Evolutionary conservation across 169 alveolate genomes (phyloP).

Genomic region (Besnoitia besnoiti): DNA sequence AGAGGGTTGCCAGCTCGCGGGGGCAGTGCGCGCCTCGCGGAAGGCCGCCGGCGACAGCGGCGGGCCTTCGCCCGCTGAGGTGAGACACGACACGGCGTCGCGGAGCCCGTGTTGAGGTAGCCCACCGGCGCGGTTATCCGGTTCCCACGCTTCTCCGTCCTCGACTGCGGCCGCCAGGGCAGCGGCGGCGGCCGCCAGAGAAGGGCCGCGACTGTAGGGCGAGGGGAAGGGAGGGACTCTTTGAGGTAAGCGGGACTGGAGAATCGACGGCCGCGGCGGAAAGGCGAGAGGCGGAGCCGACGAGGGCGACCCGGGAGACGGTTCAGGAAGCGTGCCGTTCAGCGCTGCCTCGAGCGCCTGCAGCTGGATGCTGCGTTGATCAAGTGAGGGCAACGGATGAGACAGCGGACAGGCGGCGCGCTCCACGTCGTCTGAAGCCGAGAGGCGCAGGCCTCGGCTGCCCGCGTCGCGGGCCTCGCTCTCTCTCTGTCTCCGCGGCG

Average conservation of each 20-base stretch:
- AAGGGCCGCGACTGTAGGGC: background rate
- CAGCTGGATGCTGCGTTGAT: background rate
- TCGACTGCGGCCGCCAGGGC: constrained; percentile 17
- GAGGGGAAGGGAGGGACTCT: background rate
- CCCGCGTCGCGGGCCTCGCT: background rate
- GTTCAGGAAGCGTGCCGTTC: background rate
- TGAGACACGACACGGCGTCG: background rate
- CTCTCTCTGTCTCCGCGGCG: background rate
- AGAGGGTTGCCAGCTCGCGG: background rate
- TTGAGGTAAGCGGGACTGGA: background rate
- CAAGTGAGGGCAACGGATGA: background rate
- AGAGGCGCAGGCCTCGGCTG: background rate
- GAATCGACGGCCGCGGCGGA: background rate
- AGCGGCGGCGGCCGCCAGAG: background rate
- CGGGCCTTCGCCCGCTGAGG: background rate
- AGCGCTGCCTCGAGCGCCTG: background rate
- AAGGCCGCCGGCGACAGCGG: background rate
- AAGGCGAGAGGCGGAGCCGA: background rate
- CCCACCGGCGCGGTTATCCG: no score
- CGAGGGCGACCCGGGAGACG: background rate
- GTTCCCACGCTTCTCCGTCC: background rate
- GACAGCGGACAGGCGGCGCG: background rate
- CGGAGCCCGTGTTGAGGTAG: no score
- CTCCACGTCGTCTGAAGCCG: background rate
- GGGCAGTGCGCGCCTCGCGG: background rate